Evolutionary conservation across 2,329 filamentous ascomycete species (phyloP).

Genomic region (Aspergillus transmontanensis): DNA sequence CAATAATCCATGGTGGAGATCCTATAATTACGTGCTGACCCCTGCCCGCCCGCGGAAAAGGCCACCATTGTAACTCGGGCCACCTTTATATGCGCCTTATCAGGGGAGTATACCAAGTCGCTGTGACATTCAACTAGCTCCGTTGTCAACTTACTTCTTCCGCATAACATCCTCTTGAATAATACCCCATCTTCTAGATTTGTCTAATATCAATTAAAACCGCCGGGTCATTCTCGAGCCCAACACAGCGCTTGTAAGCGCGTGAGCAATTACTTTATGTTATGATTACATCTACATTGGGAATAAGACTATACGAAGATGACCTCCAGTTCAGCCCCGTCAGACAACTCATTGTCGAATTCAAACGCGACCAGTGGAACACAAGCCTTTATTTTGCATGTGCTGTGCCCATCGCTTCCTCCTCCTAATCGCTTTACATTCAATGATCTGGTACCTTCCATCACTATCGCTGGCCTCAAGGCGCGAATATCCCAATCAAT

Average conservation of each 20-base stretch:
- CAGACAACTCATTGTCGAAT: constrained; percentile 2
- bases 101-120: not conserved
- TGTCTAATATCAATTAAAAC: not conserved
- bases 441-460: constrained; percentile 36
- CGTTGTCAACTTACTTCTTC: not conserved
- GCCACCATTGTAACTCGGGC: constrained; percentile 19
- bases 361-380: not conserved
- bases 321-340: constrained; percentile 7
- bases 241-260: not conserved
- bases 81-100: not conserved
- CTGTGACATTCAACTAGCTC: not conserved
- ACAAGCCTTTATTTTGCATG: constrained; percentile 34
- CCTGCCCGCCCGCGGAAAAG: constrained; percentile 10
- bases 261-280: not conserved
- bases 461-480: constrained; percentile 57
- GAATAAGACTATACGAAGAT: constrained; percentile 8
- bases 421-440: constrained; percentile 42
- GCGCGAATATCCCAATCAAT: constrained; percentile 53
- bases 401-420: constrained; percentile 45
- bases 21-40: not conserved
- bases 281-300: not conserved
- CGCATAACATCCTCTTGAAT: not conserved
- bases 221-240: not conserved
- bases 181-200: not conserved
- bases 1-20: not conserved